These are phyloP conservation scores for Apiospora sp. DNA, from an alignment of 2,329 filamentous ascomycete species.

Conservation along the genomic window DNA sequence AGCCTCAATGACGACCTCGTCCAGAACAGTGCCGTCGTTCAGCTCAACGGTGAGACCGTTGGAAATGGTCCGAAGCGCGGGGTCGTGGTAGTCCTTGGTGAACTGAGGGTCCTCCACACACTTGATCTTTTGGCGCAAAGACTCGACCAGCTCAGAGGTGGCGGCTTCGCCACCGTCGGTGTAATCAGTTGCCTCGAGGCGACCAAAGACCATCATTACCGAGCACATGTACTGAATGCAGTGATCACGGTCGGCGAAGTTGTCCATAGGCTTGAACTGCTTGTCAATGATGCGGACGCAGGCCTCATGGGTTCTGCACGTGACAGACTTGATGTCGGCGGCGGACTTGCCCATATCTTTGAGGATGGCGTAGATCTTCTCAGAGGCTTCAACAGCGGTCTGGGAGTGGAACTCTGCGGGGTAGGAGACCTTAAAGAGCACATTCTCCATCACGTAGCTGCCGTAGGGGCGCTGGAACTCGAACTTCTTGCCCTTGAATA, in stretches of 20 bases:
- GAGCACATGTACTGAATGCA: constrained; percentile 99
- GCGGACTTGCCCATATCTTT: constrained; percentile 87
- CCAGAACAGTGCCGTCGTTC: constrained; percentile 90
- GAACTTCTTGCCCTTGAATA: constrained; percentile 96
- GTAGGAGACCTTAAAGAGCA: constrained; percentile 99
- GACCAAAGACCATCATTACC: constrained; percentile 94
- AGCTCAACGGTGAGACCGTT: constrained; percentile 95
- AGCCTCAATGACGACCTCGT: constrained; percentile 92
- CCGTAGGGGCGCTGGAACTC: constrained; percentile 95
- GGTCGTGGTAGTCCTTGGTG: constrained; percentile 95
- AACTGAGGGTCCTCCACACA: constrained; percentile 97
- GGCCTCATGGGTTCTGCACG: constrained; percentile 96
- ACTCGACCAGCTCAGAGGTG: constrained; percentile 87
- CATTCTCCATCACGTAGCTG: constrained; percentile 99
- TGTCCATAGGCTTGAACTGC: constrained; percentile 99
- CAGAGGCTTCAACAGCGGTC: constrained; percentile 93
- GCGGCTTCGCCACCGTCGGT: constrained; percentile 91
- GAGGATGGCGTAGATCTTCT: constrained; percentile 86
- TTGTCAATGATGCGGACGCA: constrained; percentile 99
- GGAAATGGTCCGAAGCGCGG: constrained; percentile 91
- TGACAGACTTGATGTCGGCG: constrained; percentile 90
- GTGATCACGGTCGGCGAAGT: constrained; percentile 99
- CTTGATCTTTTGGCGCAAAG: constrained; percentile 89
- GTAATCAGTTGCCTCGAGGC: constrained; percentile 93
- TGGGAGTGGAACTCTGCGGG: constrained; percentile 99